phyloP scores from a whole-genome alignment of 768 basidiomycete genomes.

The Chlorophyllum brunneum region DNA sequence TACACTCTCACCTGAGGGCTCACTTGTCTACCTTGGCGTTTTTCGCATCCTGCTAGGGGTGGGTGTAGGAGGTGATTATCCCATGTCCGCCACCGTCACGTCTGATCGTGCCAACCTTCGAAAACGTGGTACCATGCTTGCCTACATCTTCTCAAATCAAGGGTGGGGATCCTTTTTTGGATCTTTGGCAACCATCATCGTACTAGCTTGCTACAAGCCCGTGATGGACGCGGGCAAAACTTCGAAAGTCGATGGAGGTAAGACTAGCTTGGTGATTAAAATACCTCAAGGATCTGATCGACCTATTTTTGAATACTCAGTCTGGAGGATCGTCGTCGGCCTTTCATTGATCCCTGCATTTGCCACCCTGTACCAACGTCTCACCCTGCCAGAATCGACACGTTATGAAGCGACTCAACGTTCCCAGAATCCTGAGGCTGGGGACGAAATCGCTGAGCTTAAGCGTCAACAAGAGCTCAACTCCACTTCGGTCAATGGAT shows the following conservation, averaged over 20 bases:
- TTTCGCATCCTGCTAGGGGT: conserved; percentile 75
- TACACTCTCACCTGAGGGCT: conserved; percentile 43
- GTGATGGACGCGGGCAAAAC: conserved; percentile 59
- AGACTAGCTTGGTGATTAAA: conserved; percentile 13
- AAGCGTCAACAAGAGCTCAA: conserved; percentile 21
- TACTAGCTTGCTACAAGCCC: conserved; percentile 58
- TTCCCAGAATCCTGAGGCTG: conserved; percentile 23
- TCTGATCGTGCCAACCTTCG: conserved; percentile 62
- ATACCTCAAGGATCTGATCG: not conserved
- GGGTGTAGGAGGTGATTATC: conserved; percentile 79
- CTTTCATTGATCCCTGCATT: conserved; percentile 73
- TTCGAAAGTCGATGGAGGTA: conserved; percentile 68
- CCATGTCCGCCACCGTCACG: conserved; percentile 69
- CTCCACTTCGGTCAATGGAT: not conserved
- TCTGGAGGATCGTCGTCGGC: conserved; percentile 75
- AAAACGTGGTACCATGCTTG: conserved; percentile 65
- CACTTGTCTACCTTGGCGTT: conserved; percentile 58
- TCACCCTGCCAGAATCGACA: conserved; percentile 68
- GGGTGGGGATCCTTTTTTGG: conserved; percentile 76
- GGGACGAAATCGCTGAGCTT: conserved; percentile 26
- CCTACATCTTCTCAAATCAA: conserved; percentile 74
- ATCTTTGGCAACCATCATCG: conserved; percentile 57
- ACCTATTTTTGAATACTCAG: conserved; percentile 22
- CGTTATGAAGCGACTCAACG: conserved; percentile 47
- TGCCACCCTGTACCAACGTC: conserved; percentile 69